These are phyloP conservation scores for Cordyceps cicadae DNA, from an alignment of 2,329 filamentous ascomycete species.

Conservation along the genomic window DNA sequence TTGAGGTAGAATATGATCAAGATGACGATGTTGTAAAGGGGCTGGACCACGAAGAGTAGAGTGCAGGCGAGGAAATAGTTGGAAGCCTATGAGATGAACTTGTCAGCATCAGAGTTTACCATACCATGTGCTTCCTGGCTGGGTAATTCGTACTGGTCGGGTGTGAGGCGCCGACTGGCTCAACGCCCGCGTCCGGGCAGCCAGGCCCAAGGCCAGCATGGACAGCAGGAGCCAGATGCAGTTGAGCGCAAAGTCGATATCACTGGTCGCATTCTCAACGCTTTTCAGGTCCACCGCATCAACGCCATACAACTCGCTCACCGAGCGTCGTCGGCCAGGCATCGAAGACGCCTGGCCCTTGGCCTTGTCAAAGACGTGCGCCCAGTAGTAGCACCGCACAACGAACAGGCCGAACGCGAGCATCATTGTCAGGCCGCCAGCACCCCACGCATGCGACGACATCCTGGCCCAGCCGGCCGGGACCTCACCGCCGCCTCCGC, in stretches of 20 bases:
- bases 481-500: not conserved
- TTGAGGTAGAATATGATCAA: not conserved
- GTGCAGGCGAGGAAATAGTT: not conserved
- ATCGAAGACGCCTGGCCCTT: not conserved
- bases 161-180: not conserved
- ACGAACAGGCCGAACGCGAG: not conserved
- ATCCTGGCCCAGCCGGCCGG: not conserved
- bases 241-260: constrained; percentile 6
- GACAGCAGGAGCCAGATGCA: constrained; percentile 5
- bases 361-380: not conserved
- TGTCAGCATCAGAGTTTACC: not conserved
- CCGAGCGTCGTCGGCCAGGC: not conserved
- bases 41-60: not conserved
- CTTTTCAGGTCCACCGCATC: not conserved
- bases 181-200: not conserved
- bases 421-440: not conserved
- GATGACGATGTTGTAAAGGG: constrained; percentile 5
- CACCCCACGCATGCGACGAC: not conserved
- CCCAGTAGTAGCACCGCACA: constrained; percentile 7
- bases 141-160: not conserved
- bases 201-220: not conserved
- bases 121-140: not conserved
- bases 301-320: not conserved
- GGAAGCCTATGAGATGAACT: not conserved
- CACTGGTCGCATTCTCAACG: not conserved